These are phyloP conservation scores for Coelastrella sp. DNA, from an alignment of 139 green algal species.

Conservation along the genomic window DNA sequence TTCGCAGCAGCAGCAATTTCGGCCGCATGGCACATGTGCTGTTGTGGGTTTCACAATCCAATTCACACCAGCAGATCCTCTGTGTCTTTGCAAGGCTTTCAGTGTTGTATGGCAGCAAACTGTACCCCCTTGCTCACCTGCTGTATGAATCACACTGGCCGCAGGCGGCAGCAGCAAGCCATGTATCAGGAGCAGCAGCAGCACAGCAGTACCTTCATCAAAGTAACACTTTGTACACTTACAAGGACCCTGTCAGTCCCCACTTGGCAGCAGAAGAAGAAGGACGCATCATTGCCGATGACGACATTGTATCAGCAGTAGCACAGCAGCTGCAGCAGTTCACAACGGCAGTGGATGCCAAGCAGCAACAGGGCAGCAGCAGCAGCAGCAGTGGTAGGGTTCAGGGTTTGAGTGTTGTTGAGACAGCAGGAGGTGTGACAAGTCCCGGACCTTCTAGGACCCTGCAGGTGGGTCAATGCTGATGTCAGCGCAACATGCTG, in stretches of 20 bases:
- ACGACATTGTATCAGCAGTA: constrained; percentile 52
- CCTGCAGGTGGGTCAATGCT: constrained; percentile 70
- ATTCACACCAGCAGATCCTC: too few relatives aligned
- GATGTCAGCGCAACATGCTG: not conserved
- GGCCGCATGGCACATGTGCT: too few relatives aligned
- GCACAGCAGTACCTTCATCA: not conserved
- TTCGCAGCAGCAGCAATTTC: too few relatives aligned
- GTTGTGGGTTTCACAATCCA: too few relatives aligned
- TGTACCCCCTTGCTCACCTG: too few relatives aligned
- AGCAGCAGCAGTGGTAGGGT: not conserved
- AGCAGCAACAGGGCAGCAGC: constrained; percentile 8
- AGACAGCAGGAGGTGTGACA: constrained; percentile 92
- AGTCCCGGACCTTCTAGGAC: constrained; percentile 86
- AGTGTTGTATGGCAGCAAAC: too few relatives aligned
- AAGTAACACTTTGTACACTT: constrained; percentile 73
- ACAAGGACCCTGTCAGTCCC: constrained; percentile 79
- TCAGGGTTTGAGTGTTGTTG: constrained; percentile 78
- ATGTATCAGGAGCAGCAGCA: constrained; percentile 3
- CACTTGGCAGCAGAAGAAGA: constrained; percentile 80
- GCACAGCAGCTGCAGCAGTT: constrained; percentile 56
- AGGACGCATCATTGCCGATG: constrained; percentile 65
- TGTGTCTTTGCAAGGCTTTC: too few relatives aligned
- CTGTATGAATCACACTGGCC: too few relatives aligned
- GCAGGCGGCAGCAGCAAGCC: constrained; percentile 9
- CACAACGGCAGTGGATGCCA: not conserved